Conservation (phyloP, 352 stramenopile species). For the Phytopythium sindhum region DNA sequence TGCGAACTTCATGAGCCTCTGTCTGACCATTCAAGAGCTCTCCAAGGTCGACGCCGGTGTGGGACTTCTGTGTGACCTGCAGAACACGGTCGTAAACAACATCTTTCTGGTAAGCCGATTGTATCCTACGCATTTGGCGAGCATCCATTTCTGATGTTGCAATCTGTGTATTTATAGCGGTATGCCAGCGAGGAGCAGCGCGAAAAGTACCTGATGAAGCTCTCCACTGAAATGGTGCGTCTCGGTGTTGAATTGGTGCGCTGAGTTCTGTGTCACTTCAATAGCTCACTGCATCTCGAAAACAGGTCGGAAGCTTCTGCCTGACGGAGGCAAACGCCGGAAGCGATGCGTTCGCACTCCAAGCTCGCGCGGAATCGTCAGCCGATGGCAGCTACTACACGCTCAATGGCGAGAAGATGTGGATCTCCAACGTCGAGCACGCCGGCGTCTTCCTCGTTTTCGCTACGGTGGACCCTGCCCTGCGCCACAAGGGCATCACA, state of each 20-base stretch:
- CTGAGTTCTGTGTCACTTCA: not conserved
- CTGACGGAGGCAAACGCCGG: slow-evolving; percentile 91
- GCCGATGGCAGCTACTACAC: slow-evolving; percentile 89
- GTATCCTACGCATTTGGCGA: not conserved
- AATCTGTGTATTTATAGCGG: slow-evolving; percentile 15
- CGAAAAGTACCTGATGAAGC: slow-evolving; percentile 69
- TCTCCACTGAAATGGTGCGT: slow-evolving; percentile 54
- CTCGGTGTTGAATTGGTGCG: not conserved
- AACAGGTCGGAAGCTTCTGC: slow-evolving; percentile 92
- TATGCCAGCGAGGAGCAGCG: slow-evolving; percentile 74
- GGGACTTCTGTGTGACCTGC: slow-evolving; percentile 93
- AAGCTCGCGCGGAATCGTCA: slow-evolving; percentile 84
- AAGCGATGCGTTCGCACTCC: slow-evolving; percentile 95
- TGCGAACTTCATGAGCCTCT: slow-evolving; percentile 92
- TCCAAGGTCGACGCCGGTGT: slow-evolving; percentile 93
- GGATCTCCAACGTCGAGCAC: slow-evolving; percentile 94
- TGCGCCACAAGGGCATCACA: slow-evolving; percentile 95
- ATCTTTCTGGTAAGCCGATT: slow-evolving; percentile 74
- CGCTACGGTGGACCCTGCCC: slow-evolving; percentile 81
- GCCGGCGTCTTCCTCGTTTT: slow-evolving; percentile 94
- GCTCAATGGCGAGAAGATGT: slow-evolving; percentile 93
- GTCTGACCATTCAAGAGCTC: slow-evolving; percentile 95
- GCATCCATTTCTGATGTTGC: not conserved
- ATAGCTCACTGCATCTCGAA: slow-evolving; percentile 6
- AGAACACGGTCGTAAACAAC: slow-evolving; percentile 94